Percentiles rank a stretch among this genome's conserved stretches.
These are phyloP conservation scores for Babjeviella inositovora DNA, from an alignment of 805 yeast species.

Conservation along the genomic window DNA sequence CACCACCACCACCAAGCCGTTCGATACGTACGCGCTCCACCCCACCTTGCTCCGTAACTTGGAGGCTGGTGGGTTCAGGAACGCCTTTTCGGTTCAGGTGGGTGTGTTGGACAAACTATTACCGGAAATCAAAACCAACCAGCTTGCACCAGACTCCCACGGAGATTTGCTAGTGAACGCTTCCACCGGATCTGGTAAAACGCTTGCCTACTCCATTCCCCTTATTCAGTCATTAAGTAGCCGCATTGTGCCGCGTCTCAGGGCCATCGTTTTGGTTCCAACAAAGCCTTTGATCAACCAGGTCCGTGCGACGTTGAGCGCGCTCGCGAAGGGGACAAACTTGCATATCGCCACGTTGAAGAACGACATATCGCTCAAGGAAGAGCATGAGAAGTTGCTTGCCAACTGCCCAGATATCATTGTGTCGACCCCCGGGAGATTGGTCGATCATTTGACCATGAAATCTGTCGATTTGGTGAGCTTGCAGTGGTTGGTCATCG, in stretches of 20 bases:
- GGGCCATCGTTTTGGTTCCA: conserved; percentile 77
- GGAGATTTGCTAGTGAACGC: conserved; percentile 87
- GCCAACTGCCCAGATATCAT: conserved; percentile 46
- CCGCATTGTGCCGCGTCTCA: conserved; percentile 52
- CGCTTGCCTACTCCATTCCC: conserved; percentile 79
- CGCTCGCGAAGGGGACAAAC: conserved; percentile 49
- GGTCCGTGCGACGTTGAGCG: conserved; percentile 49
- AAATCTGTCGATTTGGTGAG: conserved; percentile 27
- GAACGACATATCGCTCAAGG: conserved; percentile 30
- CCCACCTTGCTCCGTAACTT: conserved; percentile 28
- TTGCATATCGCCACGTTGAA: conserved; percentile 46
- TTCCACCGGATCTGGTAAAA: conserved; percentile 92
- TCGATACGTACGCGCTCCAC: conserved; percentile 29
- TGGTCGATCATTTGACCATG: conserved; percentile 54
- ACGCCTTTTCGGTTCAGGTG: conserved; percentile 69
- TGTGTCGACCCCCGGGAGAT: conserved; percentile 64
- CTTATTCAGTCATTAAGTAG: conserved; percentile 49
- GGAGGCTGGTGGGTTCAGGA: conserved; percentile 19
- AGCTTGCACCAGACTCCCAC: conserved; percentile 29
- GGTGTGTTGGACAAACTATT: conserved; percentile 42
- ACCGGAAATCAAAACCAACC: conserved; percentile 19
- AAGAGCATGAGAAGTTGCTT: conserved; percentile 39
- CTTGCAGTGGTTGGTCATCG: conserved; percentile 52
- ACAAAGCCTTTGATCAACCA: conserved; percentile 79
- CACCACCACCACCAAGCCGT: conserved; percentile 27